phyloP scores from a whole-genome alignment of 306 rosid genomes.

The Glycine latifolia region DNA sequence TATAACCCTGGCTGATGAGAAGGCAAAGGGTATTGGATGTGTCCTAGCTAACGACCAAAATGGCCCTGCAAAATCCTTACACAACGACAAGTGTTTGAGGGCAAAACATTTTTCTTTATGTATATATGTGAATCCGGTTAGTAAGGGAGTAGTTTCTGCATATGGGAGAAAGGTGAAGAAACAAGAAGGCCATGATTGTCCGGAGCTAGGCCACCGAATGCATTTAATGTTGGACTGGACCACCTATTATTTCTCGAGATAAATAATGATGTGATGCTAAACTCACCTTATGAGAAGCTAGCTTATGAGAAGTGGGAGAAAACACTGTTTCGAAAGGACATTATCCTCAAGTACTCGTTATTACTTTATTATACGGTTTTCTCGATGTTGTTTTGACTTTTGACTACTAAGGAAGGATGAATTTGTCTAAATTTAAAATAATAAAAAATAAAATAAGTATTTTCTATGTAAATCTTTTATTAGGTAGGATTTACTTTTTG shows the following conservation, averaged over 20 bases:
- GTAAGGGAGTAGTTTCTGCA: not conserved
- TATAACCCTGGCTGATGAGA: not conserved
- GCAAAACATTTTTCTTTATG: not conserved
- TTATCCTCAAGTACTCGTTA: too few relatives aligned
- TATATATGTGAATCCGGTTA: not conserved
- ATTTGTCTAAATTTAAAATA: too few relatives aligned
- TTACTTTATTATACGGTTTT: too few relatives aligned
- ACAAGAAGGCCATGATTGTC: constrained; percentile 24
- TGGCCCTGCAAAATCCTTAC: not conserved
- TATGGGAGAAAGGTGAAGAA: too few relatives aligned
- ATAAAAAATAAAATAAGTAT: too few relatives aligned
- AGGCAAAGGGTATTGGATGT: not conserved
- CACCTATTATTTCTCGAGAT: constrained; percentile 5
- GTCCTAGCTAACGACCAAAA: constrained; percentile 11
- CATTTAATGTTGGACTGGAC: constrained; percentile 43
- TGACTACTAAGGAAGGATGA: too few relatives aligned
- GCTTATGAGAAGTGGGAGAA: not conserved
- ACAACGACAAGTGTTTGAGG: not conserved
- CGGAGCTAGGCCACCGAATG: constrained; percentile 18
- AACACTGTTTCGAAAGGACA: too few relatives aligned
- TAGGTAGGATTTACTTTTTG: too few relatives aligned
- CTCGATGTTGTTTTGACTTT: too few relatives aligned
- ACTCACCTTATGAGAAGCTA: not conserved
- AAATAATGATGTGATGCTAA: not conserved
- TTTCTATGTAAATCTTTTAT: too few relatives aligned